These are phyloP conservation scores for Blastobotrys americana DNA, from an alignment of 805 yeast genomes.

Conservation along the genomic window DNA sequence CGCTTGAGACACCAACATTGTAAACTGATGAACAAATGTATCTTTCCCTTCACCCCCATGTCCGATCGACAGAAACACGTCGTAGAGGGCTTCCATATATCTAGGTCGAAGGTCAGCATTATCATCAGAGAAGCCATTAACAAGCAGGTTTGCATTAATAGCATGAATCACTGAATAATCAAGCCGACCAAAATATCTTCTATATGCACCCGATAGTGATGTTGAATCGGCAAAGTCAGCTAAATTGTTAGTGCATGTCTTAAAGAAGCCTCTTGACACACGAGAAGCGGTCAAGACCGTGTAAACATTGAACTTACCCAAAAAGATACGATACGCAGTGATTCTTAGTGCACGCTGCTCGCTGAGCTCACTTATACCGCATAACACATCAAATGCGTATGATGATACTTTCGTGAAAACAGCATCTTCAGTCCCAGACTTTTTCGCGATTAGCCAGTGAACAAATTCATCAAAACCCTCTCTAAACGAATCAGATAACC, in stretches of 20 bases:
- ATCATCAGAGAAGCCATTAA: neutral
- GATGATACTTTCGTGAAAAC: neutral
- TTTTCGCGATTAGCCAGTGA: neutral
- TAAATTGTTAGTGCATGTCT: too few relatives aligned
- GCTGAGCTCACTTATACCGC: neutral
- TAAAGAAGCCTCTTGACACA: too few relatives aligned
- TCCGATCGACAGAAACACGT: neutral
- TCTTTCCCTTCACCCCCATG: neutral
- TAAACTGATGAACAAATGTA: neutral
- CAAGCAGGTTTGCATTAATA: neutral
- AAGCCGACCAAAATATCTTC: neutral
- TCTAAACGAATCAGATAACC: neutral
- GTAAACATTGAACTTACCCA: slow-evolving; percentile 4
- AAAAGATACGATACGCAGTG: neutral
- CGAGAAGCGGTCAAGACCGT: slow-evolving; percentile 2
- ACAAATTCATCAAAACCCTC: neutral
- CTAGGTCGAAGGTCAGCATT: neutral
- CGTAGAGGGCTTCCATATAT: neutral
- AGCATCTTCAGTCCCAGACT: neutral
- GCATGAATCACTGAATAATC: neutral
- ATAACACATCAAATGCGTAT: neutral
- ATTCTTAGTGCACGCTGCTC: neutral
- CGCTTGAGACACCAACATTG: neutral
- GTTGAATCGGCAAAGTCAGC: neutral
- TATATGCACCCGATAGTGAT: neutral